Conservation (phyloP, 2,329 filamentous ascomycete species). For the Fusarium decemcellulare region DNA sequence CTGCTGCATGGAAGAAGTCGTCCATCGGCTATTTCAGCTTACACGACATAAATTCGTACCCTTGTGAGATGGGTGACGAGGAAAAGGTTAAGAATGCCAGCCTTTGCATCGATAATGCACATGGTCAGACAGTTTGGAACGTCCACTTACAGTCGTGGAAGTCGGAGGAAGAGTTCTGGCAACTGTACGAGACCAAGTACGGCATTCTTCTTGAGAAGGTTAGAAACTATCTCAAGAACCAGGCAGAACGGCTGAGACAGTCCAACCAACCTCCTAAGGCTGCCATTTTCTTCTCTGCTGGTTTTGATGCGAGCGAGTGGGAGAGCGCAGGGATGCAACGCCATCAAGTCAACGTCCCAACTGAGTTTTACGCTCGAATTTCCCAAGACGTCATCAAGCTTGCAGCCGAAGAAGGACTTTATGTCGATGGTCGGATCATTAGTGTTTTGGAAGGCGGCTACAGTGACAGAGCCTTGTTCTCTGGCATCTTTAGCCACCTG, state of each 20-base stretch:
- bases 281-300: constrained; percentile 94
- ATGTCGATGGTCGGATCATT: constrained; percentile 87
- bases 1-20: constrained; percentile 82
- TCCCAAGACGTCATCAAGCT: constrained; percentile 88
- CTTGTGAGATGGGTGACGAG: constrained; percentile 93
- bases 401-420: constrained; percentile 82
- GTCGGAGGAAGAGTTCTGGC: constrained; percentile 88
- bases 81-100: constrained; percentile 96
- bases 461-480: constrained; percentile 90
- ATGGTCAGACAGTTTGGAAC: constrained; percentile 96
- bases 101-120: constrained; percentile 93
- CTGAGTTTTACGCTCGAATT: constrained; percentile 94
- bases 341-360: constrained; percentile 95
- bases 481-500: constrained; percentile 90
- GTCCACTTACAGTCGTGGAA: constrained; percentile 93
- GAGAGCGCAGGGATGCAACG: constrained; percentile 94
- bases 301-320: constrained; percentile 97
- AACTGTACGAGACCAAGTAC: constrained; percentile 86
- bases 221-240: constrained; percentile 79
- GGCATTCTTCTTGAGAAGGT: constrained; percentile 84
- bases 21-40: constrained; percentile 96
- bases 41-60: constrained; percentile 98
- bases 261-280: constrained; percentile 78
- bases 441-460: constrained; percentile 98
- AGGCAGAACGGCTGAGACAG: constrained; percentile 75